These are phyloP conservation scores for Anthoceros angustus DNA, from an alignment of 225 moss, liverwort and hornwort species.

Conservation along the genomic window DNA sequence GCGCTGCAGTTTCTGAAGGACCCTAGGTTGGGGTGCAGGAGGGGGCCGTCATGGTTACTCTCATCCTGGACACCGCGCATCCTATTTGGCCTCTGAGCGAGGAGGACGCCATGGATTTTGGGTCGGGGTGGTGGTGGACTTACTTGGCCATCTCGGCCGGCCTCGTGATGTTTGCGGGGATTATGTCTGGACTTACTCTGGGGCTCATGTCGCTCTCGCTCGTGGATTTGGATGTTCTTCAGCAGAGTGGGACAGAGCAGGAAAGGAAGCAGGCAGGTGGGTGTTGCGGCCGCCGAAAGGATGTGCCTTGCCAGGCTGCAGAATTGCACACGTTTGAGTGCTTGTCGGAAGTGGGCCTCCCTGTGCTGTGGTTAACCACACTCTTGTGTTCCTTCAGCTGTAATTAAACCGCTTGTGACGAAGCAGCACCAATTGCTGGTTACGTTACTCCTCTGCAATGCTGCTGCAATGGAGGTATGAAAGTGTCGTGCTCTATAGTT, in stretches of 20 bases:
- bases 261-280: constrained; percentile 67
- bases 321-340: background rate
- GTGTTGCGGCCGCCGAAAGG: background rate
- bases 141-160: constrained; percentile 46
- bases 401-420: constrained; percentile 74
- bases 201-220: constrained; percentile 86
- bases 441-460: constrained; percentile 77
- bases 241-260: constrained; percentile 54
- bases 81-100: background rate
- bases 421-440: constrained; percentile 81
- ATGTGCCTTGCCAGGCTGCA: background rate
- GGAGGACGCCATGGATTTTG: background rate
- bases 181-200: constrained; percentile 88
- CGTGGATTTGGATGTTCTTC: constrained; percentile 87
- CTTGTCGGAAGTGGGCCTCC: constrained; percentile 1
- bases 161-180: constrained; percentile 74
- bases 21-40: no score
- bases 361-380: constrained; percentile 5
- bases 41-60: background rate
- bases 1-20: no score
- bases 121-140: background rate
- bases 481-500: background rate
- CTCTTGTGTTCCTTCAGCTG: constrained; percentile 26
- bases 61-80: background rate
- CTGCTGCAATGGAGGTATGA: constrained; percentile 85